Conservation (phyloP, 495 filamentous ascomycete genomes). For the Entonaema liquescens region DNA sequence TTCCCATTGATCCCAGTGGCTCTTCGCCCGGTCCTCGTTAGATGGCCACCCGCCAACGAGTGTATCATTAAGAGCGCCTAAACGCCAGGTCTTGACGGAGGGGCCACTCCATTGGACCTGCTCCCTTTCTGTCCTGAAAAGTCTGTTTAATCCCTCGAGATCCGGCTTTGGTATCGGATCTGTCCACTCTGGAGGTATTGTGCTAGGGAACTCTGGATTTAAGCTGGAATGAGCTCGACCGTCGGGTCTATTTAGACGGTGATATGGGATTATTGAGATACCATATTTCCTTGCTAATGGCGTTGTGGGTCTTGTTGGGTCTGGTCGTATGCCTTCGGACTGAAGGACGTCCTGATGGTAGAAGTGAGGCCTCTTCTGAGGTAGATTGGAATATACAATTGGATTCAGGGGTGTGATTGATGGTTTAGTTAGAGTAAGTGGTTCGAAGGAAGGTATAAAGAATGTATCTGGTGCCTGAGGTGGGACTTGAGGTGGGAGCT, state of each 20-base stretch:
- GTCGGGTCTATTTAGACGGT: neutral
- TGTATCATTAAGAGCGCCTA: neutral
- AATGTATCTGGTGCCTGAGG: no score
- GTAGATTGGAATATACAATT: neutral
- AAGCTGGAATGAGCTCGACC: slow-evolving; percentile 5
- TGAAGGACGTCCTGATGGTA: neutral
- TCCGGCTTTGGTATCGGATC: neutral
- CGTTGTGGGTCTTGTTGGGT: slow-evolving; percentile 4
- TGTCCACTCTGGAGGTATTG: neutral
- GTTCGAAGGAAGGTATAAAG: neutral
- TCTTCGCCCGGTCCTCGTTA: neutral
- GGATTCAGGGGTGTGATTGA: neutral
- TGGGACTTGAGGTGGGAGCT: neutral
- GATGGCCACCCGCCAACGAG: slow-evolving; percentile 2
- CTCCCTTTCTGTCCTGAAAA: slow-evolving; percentile 1
- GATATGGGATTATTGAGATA: neutral
- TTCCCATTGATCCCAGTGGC: slow-evolving; percentile 7
- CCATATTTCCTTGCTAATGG: slow-evolving; percentile 4
- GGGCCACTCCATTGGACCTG: neutral
- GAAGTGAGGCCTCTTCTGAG: neutral
- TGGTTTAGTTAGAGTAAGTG: neutral
- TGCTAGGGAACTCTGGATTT: neutral
- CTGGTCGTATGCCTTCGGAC: neutral
- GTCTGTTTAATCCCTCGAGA: neutral
- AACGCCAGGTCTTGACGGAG: neutral